Base-by-base conservation (phyloP, 805 yeast genomes). In the Lipomyces yamadae region DNA sequence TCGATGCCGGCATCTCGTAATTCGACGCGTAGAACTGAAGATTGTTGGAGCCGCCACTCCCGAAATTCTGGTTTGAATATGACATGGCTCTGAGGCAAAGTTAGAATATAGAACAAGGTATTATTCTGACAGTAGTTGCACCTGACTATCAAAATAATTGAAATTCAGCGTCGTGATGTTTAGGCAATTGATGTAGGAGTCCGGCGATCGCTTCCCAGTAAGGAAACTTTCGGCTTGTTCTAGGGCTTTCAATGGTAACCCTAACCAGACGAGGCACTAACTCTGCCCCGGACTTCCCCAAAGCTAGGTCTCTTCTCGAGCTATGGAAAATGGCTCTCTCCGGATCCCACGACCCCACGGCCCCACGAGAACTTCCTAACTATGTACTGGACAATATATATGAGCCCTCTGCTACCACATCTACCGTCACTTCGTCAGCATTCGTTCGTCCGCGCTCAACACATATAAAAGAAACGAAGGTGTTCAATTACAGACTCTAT, bases 401-500 rank as follows among this genome's bases (percentile, higher is more conserved):
- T 42, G 24, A 15, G 3, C 48, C 48, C n/a, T 24, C 24, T 42
- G 24, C 10, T 42, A 18, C 48, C 24, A 18, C 24, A 24, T n/a
- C 48, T 42, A 8, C 24, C 48, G n/a, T 42, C 48, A 42, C 18
- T 8, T 1, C 48, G 18, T 42, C 24, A 15, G 15, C 48, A 42
- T n/a, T 13, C n/a, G 18, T 24, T 24, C 24, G 24, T 24, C 24
- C 10, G n/a, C 24, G n/a, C 8, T 42, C 48, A 7, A 42, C 10
- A n/a, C 24, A 15, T 6, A 15, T 24, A 42, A 1, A 42, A n/a
- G 7, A 7, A 24, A 24, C 1, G 24, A 34, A 35, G 24, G 24
- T 33, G 37, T 82, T 81, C 75, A 84, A 84, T 75, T 77, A 74
- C 75, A 77, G 81, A 50, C 76, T 85, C 57, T 80, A 80, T 57